Base-by-base conservation (phyloP, 179 eudicot genomes). In the Beta macrorhiza region DNA sequence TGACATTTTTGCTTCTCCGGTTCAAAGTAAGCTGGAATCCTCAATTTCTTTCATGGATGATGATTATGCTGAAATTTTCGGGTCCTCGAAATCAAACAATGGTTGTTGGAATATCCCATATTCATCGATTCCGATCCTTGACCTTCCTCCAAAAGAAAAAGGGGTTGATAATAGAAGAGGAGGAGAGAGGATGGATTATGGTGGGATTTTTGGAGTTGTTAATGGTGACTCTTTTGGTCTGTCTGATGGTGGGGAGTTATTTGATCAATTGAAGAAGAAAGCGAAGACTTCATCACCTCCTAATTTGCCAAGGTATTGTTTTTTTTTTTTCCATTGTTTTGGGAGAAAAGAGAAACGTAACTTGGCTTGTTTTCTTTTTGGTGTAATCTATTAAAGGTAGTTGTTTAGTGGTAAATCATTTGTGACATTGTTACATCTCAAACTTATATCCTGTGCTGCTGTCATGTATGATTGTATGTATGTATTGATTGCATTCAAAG, bases 91-190 rank as follows among this genome's bases (percentile, higher is more conserved):
- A 75, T 70, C 89, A 49, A 79, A 82, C 49, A 79, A 55, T 67
- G 89, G 87, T 17, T 22, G 79, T 53, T 86, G 87, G 87, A 58
- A 74, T 63, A 78, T 83, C 75, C 47, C 87, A 12, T 84, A 81
- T 71, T 87, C 93, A 16, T 90, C 98, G 57, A 90, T 94, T 85
- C 98, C 98, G 14, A 77, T 89, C 73, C 89, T 93, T 51, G 93
- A 91, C 73, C 88, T 94, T 58, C 87, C 77, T 57, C 87, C 75
- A 7, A 75, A 57, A 75, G 78, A 58, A 7, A 57, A 17, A 14
- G 78, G 52, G 49, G 5, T 72, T 55, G 74, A 80, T 59, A 47
- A 75, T 63, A 80, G 17, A 64, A 88, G 82, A 76, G 67, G 83
- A 82, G 82, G 85, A 79, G 76, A 84, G 78, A 78, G 83, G 75